Conservation (phyloP, 2,329 filamentous ascomycete genomes). For the Neonectria neomacrospora region DNA sequence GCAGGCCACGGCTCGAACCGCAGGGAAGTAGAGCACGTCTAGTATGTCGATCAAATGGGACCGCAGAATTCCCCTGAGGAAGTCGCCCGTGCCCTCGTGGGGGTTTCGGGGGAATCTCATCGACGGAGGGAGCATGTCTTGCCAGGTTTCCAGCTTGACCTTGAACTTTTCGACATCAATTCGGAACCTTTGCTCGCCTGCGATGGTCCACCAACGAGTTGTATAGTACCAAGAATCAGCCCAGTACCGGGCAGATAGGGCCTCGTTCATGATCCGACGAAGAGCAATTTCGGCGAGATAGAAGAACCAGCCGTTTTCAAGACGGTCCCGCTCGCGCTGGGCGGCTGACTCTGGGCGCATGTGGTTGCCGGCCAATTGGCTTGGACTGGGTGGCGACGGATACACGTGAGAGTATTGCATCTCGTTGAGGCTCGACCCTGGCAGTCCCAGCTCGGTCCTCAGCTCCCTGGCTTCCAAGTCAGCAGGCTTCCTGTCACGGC, state of each 20-base stretch:
- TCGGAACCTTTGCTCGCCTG: slow-evolving; percentile 4
- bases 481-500: not conserved
- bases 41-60: slow-evolving; percentile 27
- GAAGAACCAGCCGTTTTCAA: slow-evolving; percentile 38
- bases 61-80: slow-evolving; percentile 21
- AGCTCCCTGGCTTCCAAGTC: slow-evolving; percentile 27
- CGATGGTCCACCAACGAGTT: slow-evolving; percentile 18
- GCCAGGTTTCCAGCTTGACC: slow-evolving; percentile 26
- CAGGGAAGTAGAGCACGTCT: slow-evolving; percentile 30
- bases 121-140: slow-evolving; percentile 21
- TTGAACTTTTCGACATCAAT: slow-evolving; percentile 24
- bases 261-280: slow-evolving; percentile 31
- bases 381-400: slow-evolving; percentile 33
- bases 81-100: slow-evolving; percentile 12
- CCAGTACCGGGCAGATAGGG: slow-evolving; percentile 22
- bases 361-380: slow-evolving; percentile 17
- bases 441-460: slow-evolving; percentile 35
- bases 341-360: slow-evolving; percentile 21
- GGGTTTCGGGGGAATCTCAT: slow-evolving; percentile 22
- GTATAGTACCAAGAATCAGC: slow-evolving; percentile 30
- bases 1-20: slow-evolving; percentile 23
- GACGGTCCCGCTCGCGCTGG: slow-evolving; percentile 16
- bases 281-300: slow-evolving; percentile 39
- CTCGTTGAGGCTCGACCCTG: slow-evolving; percentile 36
- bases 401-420: slow-evolving; percentile 37